Evolutionary conservation across 1,139 yeast species (phyloP), one percentile per base, ranked within the genome.

Genomic region (Hansenula sp.): DNA sequence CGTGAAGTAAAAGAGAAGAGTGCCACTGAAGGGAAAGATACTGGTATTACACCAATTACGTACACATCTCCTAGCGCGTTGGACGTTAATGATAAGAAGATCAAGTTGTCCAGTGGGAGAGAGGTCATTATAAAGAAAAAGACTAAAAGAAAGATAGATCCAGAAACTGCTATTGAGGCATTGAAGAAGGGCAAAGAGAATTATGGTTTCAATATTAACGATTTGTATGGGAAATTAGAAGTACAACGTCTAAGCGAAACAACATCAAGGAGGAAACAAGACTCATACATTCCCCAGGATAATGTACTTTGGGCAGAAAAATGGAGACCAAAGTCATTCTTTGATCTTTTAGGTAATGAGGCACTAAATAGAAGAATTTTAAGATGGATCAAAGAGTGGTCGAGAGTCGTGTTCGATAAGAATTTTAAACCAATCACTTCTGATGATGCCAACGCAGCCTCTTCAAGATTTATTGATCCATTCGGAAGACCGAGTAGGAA

Each of bases 341-440:
- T 89, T 57, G 97, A 79, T 62, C 78, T 69, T 65, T 80, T 69
- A 1, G 98, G 98, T 0, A 89, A 91, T 54, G 98, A 93, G 57
- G 73, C 74, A 47, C 81, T 81, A 15, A 91, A 89, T 58, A 70
- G 97, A 42, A 63, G 67, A 32, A 74, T 91, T 19, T 67, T 91
- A 44, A 77, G 77, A 44, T 93, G 98, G 98, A 62, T 93, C 32
- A 76, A 79, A 50, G 81, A 81, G 47, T 93, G 98, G 98, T 77
- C 86, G 3, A 64, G 76, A 5, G 72, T 79, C 1, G 95, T 86
- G 1, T 83, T 79, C 57, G 75, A 77, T 9, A 55, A 57, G 43
- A 55, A 57, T 36, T 48, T 51, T 47, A 41, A 48, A 36, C 46
- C 57, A 33, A 38, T 52, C 27, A 47, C 53, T 5, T 33, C 50